Conservation (phyloP, 148 eudicot genomes). For the Chenopodium suecicum region DNA sequence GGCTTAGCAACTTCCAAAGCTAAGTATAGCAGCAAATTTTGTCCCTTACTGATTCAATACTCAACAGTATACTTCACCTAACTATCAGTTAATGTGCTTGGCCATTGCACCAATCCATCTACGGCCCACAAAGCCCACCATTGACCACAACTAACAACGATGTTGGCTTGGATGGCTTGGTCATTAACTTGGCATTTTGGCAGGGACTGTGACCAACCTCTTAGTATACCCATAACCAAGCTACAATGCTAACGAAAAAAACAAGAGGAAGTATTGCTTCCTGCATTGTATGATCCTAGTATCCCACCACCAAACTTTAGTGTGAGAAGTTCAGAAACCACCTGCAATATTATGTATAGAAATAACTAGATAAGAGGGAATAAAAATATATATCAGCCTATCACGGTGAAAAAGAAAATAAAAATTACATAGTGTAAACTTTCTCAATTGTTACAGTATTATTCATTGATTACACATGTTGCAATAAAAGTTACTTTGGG, state of each 20-base stretch:
- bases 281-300: slow-evolving; percentile 43
- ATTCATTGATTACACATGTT: background rate
- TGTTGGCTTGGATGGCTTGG: slow-evolving; percentile 60
- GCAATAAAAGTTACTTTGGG: background rate
- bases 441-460: background rate
- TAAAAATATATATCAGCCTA: background rate
- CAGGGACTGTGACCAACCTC: slow-evolving; percentile 56
- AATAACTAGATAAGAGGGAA: background rate
- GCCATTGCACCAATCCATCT: slow-evolving; percentile 62
- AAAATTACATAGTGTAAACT: background rate
- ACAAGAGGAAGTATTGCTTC: slow-evolving; percentile 46
- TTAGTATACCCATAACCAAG: slow-evolving; percentile 46
- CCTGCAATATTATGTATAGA: background rate
- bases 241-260: slow-evolving; percentile 46
- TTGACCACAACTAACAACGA: slow-evolving; percentile 52
- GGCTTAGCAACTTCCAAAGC: background rate
- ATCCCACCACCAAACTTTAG: slow-evolving; percentile 19
- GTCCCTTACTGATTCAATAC: background rate
- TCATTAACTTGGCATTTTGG: slow-evolving; percentile 60
- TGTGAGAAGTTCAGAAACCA: background rate
- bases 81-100: slow-evolving; percentile 40
- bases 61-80: background rate
- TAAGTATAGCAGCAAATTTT: background rate
- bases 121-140: slow-evolving; percentile 61
- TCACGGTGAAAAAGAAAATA: background rate